These are phyloP conservation scores for Nyssa sinensis DNA, from an alignment of 148 eudicot species.

Conservation along the genomic window DNA sequence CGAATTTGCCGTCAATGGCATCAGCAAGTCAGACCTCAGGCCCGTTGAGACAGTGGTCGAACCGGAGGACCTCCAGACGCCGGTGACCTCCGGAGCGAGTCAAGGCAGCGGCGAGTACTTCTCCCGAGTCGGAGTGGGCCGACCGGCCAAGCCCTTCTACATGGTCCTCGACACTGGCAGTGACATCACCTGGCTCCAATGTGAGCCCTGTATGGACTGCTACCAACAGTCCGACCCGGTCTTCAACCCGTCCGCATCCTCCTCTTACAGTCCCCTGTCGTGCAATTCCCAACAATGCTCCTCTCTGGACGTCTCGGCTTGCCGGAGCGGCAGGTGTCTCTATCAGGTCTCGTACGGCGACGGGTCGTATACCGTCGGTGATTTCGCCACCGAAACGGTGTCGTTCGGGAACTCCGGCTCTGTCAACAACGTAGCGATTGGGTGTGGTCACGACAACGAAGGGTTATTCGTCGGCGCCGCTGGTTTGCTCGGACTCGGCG, in stretches of 20 bases:
- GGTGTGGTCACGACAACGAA: conserved; percentile 81
- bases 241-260: conserved; percentile 46
- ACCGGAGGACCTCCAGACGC: conserved; percentile 33
- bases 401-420: conserved; percentile 57
- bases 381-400: conserved; percentile 67
- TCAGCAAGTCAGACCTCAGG: conserved; percentile 28
- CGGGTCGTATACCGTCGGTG: conserved; percentile 77
- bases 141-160: conserved; percentile 44
- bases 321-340: conserved; percentile 39
- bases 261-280: conserved; percentile 39
- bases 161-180: conserved; percentile 80
- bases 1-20: conserved; percentile 22
- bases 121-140: conserved; percentile 68
- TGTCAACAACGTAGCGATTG: conserved; percentile 48
- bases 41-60: conserved; percentile 11
- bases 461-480: conserved; percentile 71
- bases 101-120: conserved; percentile 90
- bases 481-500: conserved; percentile 73
- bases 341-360: conserved; percentile 89
- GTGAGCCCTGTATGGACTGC: conserved; percentile 68
- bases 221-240: conserved; percentile 76
- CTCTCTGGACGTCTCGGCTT: conserved; percentile 42
- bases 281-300: conserved; percentile 52
- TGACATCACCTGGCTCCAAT: conserved; percentile 86
- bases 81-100: conserved; percentile 59